Percentiles rank a stretch among this genome's conserved stretches.
These are phyloP conservation scores for Lanzia echinophila DNA, from an alignment of 2,329 filamentous ascomycete genomes.

Conservation along the genomic window DNA sequence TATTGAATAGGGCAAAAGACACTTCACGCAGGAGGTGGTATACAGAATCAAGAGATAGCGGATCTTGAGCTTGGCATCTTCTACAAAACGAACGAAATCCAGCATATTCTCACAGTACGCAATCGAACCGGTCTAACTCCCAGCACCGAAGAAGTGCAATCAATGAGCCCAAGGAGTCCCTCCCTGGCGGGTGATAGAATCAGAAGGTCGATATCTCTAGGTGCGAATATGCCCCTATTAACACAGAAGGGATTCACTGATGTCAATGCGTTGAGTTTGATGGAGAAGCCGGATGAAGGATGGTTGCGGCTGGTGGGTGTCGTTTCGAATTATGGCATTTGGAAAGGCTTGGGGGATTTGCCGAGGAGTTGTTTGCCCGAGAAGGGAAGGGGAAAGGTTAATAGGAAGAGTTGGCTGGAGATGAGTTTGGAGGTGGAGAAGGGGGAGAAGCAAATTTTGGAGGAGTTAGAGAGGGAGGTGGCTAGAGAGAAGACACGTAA, in stretches of 20 bases:
- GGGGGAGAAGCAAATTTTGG: conserved; percentile 2
- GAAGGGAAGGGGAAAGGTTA: neutral
- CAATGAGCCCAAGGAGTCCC: neutral
- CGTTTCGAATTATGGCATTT: conserved; percentile 16
- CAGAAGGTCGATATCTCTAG: conserved; percentile 15
- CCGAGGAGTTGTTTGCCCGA: conserved; percentile 19
- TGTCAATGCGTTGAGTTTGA: conserved; percentile 17
- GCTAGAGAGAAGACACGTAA: neutral
- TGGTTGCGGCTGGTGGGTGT: conserved; percentile 13
- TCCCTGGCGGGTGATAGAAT: conserved; percentile 9
- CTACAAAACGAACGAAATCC: conserved; percentile 16
- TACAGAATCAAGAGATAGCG: conserved; percentile 19
- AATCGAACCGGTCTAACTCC: neutral
- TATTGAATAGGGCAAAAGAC: conserved; percentile 20
- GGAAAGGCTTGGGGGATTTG: conserved; percentile 18
- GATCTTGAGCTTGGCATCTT: conserved; percentile 22
- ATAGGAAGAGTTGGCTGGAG: conserved; percentile 8
- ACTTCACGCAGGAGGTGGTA: conserved; percentile 10
- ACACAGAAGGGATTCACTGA: conserved; percentile 58
- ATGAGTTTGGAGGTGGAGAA: conserved; percentile 9
- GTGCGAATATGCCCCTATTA: conserved; percentile 37
- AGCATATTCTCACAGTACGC: conserved; percentile 13
- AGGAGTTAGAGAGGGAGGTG: neutral
- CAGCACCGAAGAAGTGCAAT: neutral
- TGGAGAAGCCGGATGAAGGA: conserved; percentile 16